Percentiles rank a stretch among this genome's conserved stretches.
These are phyloP conservation scores for Emydomyces testavorans DNA, from an alignment of 2,329 filamentous ascomycete genomes.

Conservation along the genomic window DNA sequence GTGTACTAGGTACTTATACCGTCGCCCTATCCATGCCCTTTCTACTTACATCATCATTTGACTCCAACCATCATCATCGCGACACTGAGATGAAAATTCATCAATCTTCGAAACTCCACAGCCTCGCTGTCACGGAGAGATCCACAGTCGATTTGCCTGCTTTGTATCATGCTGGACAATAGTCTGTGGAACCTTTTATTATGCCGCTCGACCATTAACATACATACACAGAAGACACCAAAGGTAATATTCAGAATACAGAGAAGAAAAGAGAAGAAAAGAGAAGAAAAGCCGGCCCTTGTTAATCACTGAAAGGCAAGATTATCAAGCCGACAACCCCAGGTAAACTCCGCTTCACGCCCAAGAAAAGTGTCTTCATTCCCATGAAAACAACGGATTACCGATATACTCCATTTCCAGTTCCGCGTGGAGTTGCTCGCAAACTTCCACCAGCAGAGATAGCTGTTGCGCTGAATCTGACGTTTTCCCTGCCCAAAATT, in stretches of 20 bases:
- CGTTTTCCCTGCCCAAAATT: slow-evolving; percentile 29
- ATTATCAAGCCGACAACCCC: neutral
- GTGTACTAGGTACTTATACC: too few species aligned
- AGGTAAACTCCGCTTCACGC: neutral
- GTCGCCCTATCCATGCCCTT: too few species aligned
- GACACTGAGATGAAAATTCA: too few species aligned
- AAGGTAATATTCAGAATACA: slow-evolving; percentile 8
- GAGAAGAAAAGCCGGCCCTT: neutral
- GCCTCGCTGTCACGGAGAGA: too few species aligned
- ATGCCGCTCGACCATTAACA: neutral
- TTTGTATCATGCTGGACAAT: too few species aligned
- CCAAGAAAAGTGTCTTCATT: neutral
- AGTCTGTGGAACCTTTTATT: neutral
- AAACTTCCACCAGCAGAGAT: slow-evolving; percentile 26
- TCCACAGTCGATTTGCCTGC: too few species aligned
- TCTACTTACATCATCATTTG: too few species aligned
- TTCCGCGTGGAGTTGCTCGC: slow-evolving; percentile 24
- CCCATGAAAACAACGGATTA: slow-evolving; percentile 13
- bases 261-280: slow-evolving; percentile 3
- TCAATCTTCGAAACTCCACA: neutral
- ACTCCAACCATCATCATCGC: too few species aligned
- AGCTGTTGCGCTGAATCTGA: slow-evolving; percentile 30
- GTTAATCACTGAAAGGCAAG: neutral
- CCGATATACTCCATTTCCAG: slow-evolving; percentile 22
- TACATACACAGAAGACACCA: neutral